Percentiles rank a stretch among this genome's conserved stretches.
These are phyloP conservation scores for Pseudotsuga menziesii DNA, from an alignment of 75 land plant genomes.

Conservation along the genomic window DNA sequence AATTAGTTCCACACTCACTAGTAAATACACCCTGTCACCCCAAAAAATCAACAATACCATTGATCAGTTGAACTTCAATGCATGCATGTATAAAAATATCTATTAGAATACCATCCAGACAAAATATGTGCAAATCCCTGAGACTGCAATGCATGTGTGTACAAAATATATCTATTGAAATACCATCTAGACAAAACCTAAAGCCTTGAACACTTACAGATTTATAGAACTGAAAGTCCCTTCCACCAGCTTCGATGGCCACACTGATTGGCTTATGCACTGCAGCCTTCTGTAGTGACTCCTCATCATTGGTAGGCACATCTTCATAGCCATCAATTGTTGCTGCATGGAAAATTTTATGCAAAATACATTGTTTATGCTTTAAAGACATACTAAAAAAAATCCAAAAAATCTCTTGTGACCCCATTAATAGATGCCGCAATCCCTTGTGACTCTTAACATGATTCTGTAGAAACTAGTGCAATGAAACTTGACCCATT, in stretches of 20 bases:
- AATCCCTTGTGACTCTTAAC: not conserved
- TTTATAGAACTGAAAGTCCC: constrained; percentile 57
- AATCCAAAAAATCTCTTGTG: not conserved
- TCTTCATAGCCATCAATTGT: constrained; percentile 55
- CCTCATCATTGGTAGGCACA: constrained; percentile 42
- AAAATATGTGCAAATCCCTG: not conserved
- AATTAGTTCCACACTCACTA: constrained; percentile 58
- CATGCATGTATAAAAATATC: not conserved
- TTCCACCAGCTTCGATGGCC: constrained; percentile 66
- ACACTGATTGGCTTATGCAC: constrained; percentile 68
- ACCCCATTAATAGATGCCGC: not conserved
- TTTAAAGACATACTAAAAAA: not conserved
- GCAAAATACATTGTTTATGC: not conserved
- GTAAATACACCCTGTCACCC: constrained; percentile 58
- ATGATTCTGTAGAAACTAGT: not conserved
- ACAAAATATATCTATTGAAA: not conserved
- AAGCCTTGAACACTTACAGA: constrained; percentile 20
- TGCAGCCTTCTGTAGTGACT: constrained; percentile 38
- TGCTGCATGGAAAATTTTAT: constrained; percentile 35
- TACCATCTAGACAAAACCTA: not conserved
- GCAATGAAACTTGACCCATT: no score
- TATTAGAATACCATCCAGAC: not conserved
- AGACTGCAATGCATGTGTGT: no score
- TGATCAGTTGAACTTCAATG: not conserved
- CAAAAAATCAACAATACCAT: not conserved